These are phyloP conservation scores for Fusarium coffeatum DNA, from an alignment of 2,329 filamentous ascomycete genomes.

Conservation along the genomic window DNA sequence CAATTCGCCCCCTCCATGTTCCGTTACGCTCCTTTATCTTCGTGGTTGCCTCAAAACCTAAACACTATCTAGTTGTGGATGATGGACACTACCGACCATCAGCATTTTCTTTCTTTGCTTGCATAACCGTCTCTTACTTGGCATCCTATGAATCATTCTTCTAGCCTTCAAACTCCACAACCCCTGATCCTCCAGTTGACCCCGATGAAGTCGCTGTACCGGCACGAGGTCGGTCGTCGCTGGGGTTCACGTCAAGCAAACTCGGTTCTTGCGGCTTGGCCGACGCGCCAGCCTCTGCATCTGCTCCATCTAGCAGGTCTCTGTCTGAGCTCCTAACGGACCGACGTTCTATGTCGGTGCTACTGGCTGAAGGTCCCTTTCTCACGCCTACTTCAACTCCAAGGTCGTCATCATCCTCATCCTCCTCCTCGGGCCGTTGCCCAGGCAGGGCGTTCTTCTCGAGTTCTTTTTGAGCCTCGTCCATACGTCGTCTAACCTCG, in stretches of 20 bases:
- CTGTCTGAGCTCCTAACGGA: conserved; percentile 75
- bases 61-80: conserved; percentile 16
- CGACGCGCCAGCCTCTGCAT: conserved; percentile 71
- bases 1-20: conserved; percentile 22
- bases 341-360: conserved; percentile 69
- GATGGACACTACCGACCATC: conserved; percentile 18
- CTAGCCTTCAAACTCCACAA: conserved; percentile 58
- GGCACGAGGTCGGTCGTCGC: conserved; percentile 44
- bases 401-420: conserved; percentile 72
- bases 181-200: conserved; percentile 50
- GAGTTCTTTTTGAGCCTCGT: conserved; percentile 92
- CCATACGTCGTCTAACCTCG: conserved; percentile 91
- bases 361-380: conserved; percentile 51
- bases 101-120: conserved; percentile 31
- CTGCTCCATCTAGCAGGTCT: conserved; percentile 78
- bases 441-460: conserved; percentile 81
- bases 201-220: conserved; percentile 46
- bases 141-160: not conserved
- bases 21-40: conserved; percentile 14
- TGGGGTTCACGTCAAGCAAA: conserved; percentile 51
- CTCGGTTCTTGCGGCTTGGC: conserved; percentile 49
- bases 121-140: conserved; percentile 21
- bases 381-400: conserved; percentile 58
- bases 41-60: conserved; percentile 14
- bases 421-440: conserved; percentile 75